Conservation (phyloP, 2,329 filamentous ascomycete species). For the Venturia aucupariae region DNA sequence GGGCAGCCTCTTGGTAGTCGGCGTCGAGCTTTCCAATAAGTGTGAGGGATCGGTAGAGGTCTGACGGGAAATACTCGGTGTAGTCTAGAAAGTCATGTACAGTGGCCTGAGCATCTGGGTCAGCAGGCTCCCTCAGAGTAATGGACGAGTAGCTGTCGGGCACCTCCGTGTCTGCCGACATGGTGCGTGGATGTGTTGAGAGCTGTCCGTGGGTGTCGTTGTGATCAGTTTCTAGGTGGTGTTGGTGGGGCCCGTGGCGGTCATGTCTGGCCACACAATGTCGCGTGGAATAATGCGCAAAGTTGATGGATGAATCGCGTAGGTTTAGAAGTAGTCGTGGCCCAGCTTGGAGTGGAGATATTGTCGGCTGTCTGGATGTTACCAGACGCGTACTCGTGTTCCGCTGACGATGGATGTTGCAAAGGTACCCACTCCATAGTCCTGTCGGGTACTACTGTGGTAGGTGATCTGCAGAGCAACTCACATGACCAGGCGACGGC, state of each 20-base stretch:
- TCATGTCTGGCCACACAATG: neutral
- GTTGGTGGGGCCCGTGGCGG: neutral
- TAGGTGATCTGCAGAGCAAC: no score
- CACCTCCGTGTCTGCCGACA: conserved; percentile 8
- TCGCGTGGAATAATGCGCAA: neutral
- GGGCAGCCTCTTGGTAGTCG: conserved; percentile 34
- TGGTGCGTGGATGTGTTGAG: neutral
- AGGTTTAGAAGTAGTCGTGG: neutral
- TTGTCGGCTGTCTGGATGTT: neutral
- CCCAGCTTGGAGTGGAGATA: neutral
- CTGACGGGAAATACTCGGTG: conserved; percentile 59
- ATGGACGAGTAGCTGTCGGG: conserved; percentile 3
- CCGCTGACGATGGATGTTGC: no score
- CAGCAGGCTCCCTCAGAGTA: conserved; percentile 23
- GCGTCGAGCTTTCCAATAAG: conserved; percentile 47
- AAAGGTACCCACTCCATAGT: no score
- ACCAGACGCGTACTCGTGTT: neutral
- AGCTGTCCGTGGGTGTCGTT: neutral
- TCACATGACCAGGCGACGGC: neutral
- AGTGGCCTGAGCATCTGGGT: conserved; percentile 56
- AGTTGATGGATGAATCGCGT: neutral
- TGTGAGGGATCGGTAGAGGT: conserved; percentile 53
- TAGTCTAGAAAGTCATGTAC: conserved; percentile 61
- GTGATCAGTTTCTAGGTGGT: neutral
- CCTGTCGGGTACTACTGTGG: no score